A percentile compares a stretch with the other conserved stretches of the same genome.
Conservation (phyloP, 2,329 filamentous ascomycete species). For the Talaromyces sp. region DNA sequence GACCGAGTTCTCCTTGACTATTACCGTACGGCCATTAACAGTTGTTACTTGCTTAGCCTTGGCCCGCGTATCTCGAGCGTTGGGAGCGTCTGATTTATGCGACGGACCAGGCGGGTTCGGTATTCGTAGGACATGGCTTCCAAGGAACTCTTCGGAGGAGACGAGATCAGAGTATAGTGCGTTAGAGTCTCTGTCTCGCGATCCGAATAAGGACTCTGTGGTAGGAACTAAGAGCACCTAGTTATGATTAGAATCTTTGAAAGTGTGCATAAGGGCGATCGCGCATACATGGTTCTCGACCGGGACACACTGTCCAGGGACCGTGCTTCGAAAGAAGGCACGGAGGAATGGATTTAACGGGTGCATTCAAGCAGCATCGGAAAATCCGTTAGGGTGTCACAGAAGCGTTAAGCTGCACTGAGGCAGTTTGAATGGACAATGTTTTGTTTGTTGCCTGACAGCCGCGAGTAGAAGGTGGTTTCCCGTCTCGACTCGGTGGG, state of each 20-base stretch:
- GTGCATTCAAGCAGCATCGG: constrained; percentile 71
- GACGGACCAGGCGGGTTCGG: constrained; percentile 52
- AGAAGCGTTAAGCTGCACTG: constrained; percentile 37
- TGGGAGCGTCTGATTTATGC: constrained; percentile 55
- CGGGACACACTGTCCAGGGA: constrained; percentile 86
- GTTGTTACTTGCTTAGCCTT: constrained; percentile 95
- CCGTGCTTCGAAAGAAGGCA: constrained; percentile 96
- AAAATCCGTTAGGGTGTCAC: constrained; percentile 33
- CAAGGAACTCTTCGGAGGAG: constrained; percentile 88
- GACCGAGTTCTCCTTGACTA: constrained; percentile 87
- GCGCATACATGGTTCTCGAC: constrained; percentile 72
- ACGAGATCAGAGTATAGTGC: constrained; percentile 74
- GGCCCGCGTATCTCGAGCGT: constrained; percentile 77
- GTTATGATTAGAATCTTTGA: constrained; percentile 14
- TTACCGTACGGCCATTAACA: constrained; percentile 84
- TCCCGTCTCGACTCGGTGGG: background rate
- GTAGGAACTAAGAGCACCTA: constrained; percentile 85
- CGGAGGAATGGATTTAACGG: constrained; percentile 97
- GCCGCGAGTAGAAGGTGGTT: background rate
- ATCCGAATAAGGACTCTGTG: constrained; percentile 84
- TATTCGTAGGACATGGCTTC: constrained; percentile 91
- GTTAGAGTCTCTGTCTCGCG: constrained; percentile 82
- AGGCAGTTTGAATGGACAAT: constrained; percentile 19
- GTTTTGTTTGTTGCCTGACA: background rate
- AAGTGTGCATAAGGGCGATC: constrained; percentile 12